A percentile compares a stretch with the other conserved stretches of the same genome.
Conservation (phyloP, 306 rosid genomes). For the Prunus armeniaca region DNA sequence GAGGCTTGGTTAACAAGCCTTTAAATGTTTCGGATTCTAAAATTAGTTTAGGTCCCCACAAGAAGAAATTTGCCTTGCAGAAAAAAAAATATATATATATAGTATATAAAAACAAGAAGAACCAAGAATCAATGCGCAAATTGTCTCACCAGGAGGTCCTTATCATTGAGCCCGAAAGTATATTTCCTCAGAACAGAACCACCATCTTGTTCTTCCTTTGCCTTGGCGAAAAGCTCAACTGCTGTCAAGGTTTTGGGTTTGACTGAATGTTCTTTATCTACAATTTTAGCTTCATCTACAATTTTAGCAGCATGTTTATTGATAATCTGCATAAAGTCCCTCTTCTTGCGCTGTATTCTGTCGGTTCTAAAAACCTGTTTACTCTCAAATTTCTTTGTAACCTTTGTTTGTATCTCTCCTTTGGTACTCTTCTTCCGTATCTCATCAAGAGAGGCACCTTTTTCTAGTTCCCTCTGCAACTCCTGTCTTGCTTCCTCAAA, state of each 20-base stretch:
- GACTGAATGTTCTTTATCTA: slow-evolving; percentile 33
- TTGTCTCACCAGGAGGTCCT: slow-evolving; percentile 72
- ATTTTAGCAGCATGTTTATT: slow-evolving; percentile 48
- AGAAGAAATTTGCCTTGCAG: slow-evolving; percentile 1
- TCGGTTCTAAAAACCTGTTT: slow-evolving; percentile 44
- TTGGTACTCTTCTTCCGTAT: too few relatives aligned
- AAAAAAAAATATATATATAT: too few relatives aligned
- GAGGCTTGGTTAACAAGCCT: slow-evolving; percentile 80
- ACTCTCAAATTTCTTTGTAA: slow-evolving; percentile 57
- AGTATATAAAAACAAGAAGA: slow-evolving; percentile 12
- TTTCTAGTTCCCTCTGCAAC: too few relatives aligned
- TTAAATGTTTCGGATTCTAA: slow-evolving; percentile 24
- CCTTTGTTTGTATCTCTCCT: slow-evolving; percentile 37
- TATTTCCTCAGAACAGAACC: slow-evolving; percentile 50
- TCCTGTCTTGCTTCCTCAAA: too few relatives aligned
- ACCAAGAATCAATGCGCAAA: slow-evolving; percentile 28
- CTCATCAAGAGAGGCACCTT: too few relatives aligned
- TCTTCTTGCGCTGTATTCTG: slow-evolving; percentile 67
- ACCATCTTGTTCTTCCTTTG: slow-evolving; percentile 65
- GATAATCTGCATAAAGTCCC: slow-evolving; percentile 72
- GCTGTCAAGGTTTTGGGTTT: slow-evolving; percentile 56
- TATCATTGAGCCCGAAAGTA: slow-evolving; percentile 49
- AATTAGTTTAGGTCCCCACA: slow-evolving; percentile 25
- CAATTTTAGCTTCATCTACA: slow-evolving; percentile 39
- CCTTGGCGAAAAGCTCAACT: slow-evolving; percentile 54